Conservation (phyloP, 352 stramenopile genomes). For the Phytophthora podocarpi region DNA sequence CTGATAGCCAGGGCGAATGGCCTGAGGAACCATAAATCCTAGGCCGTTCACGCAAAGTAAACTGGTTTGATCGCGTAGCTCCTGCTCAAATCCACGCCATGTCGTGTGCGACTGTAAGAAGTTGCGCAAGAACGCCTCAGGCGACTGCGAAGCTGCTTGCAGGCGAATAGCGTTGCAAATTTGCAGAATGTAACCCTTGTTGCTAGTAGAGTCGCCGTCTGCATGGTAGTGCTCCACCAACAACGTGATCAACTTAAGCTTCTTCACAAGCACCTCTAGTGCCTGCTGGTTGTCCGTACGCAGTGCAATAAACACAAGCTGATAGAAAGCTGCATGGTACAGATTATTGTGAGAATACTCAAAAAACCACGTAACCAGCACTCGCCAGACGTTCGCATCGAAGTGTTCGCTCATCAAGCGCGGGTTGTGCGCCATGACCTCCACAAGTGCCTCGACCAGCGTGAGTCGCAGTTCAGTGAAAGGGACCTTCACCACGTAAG, state of each 20-base stretch:
- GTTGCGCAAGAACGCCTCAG: constrained; percentile 88
- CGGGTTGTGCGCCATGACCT: constrained; percentile 84
- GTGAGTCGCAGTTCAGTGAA: constrained; percentile 91
- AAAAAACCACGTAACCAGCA: constrained; percentile 90
- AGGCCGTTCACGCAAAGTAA: constrained; percentile 65
- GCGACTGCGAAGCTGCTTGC: constrained; percentile 87
- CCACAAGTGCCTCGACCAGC: constrained; percentile 86
- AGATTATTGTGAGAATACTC: constrained; percentile 93
- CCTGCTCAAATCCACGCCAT: constrained; percentile 77
- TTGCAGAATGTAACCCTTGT: constrained; percentile 89
- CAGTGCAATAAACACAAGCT: constrained; percentile 88
- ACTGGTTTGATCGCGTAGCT: constrained; percentile 63
- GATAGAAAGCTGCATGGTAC: constrained; percentile 91
- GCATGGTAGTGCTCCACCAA: constrained; percentile 84
- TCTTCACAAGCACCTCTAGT: constrained; percentile 87
- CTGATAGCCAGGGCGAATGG: constrained; percentile 60
- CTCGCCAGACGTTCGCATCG: constrained; percentile 85
- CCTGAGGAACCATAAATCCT: constrained; percentile 77
- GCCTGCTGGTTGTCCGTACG: constrained; percentile 83
- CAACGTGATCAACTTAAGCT: constrained; percentile 84
- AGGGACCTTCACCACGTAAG: constrained; percentile 87
- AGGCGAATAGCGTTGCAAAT: constrained; percentile 90
- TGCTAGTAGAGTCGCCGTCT: constrained; percentile 67
- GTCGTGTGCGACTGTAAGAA: constrained; percentile 90
- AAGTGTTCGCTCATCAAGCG: constrained; percentile 72